Conservation (phyloP, 345 rosid genomes). For the Pseudoturritis turrita region DNA sequence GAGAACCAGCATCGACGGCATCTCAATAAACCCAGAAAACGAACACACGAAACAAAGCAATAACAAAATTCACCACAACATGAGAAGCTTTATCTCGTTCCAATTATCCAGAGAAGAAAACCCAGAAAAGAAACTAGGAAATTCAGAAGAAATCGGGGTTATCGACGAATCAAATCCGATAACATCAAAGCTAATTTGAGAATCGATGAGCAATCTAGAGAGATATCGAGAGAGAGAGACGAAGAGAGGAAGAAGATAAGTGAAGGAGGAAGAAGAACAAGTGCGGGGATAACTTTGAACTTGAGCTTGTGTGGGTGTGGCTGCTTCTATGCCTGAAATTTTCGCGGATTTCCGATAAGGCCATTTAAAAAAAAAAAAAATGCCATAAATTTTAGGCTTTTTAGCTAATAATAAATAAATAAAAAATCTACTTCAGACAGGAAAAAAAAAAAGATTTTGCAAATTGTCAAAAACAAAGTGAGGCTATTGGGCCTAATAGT, state of each 20-base stretch:
- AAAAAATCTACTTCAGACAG: too few relatives aligned
- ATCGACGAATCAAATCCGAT: conserved; percentile 6
- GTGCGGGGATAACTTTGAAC: conserved; percentile 28
- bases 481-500: neutral
- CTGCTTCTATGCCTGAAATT: conserved; percentile 53
- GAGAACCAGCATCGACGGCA: conserved; percentile 62
- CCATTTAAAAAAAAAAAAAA: conserved; percentile 6
- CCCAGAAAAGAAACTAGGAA: neutral
- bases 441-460: too few relatives aligned
- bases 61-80: conserved; percentile 7
- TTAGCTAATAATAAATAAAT: too few relatives aligned
- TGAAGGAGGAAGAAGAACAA: conserved; percentile 21
- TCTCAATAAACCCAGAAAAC: conserved; percentile 17
- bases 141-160: neutral
- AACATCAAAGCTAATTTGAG: neutral
- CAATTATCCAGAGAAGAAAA: neutral
- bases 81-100: conserved; percentile 14
- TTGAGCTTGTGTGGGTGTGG: conserved; percentile 54
- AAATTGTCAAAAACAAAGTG: neutral
- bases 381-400: neutral
- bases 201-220: conserved; percentile 2
- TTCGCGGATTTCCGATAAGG: conserved; percentile 48
- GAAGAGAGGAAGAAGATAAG: conserved; percentile 21
- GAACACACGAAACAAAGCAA: neutral
- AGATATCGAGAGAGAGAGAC: conserved; percentile 4